A percentile compares a stretch with the other conserved stretches of the same genome.
Evolutionary conservation across 495 filamentous ascomycete species (phyloP).

Genomic region (Penicillium alfredii): DNA sequence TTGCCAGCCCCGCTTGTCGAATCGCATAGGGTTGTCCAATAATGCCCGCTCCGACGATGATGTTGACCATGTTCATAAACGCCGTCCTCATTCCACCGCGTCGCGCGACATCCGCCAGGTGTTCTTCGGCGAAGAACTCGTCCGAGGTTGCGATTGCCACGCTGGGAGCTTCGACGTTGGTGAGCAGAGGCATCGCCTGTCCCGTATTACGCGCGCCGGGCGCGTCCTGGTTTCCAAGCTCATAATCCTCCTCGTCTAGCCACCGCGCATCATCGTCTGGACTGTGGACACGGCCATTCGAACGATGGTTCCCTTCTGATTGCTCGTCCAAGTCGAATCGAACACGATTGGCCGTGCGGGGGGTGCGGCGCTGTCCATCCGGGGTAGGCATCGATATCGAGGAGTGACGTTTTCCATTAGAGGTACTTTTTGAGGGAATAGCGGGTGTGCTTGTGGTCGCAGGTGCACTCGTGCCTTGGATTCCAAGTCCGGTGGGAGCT

Average conservation of each 20-base stretch:
- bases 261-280: conserved; percentile 42
- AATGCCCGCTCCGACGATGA: conserved; percentile 95
- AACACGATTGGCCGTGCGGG: conserved; percentile 78
- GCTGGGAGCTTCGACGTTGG: conserved; percentile 79
- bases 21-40: conserved; percentile 97
- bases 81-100: conserved; percentile 61
- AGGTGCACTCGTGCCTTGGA: too few relatives aligned
- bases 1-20: conserved; percentile 76
- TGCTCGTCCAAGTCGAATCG: conserved; percentile 70
- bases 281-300: conserved; percentile 32
- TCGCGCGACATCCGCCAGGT: conserved; percentile 55
- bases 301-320: conserved; percentile 28
- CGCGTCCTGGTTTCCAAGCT: conserved; percentile 21
- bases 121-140: conserved; percentile 54
- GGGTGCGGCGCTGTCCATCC: conserved; percentile 51
- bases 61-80: conserved; percentile 99
- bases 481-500: conserved; percentile 12
- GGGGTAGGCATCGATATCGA: conserved; percentile 38
- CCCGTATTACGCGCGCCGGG: conserved; percentile 21
- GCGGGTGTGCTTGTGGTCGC: conserved; percentile 15
- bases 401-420: conserved; percentile 32
- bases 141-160: conserved; percentile 68
- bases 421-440: conserved; percentile 8
- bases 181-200: conserved; percentile 69
- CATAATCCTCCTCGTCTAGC: conserved; percentile 55